A percentile compares a stretch with the other conserved stretches of the same genome.
phyloP scores from a whole-genome alignment of 2,329 filamentous ascomycete species.

The Aspergillus glaucus region DNA sequence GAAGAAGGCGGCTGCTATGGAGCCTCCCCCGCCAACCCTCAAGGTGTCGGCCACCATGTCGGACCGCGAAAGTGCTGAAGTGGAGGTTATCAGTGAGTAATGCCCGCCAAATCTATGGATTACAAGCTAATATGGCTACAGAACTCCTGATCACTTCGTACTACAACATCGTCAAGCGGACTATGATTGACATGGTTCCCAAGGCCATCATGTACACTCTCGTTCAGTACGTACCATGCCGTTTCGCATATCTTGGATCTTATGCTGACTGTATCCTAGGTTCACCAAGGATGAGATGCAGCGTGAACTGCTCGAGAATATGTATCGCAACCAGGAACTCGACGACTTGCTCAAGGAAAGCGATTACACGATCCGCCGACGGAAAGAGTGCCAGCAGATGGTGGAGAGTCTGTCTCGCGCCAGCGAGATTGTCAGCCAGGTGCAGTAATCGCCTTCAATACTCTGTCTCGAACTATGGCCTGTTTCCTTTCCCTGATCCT shows the following conservation, averaged over 20 bases:
- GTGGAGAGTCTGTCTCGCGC: slow-evolving; percentile 86
- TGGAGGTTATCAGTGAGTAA: slow-evolving; percentile 90
- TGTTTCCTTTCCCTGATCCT: not conserved
- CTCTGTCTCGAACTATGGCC: not conserved
- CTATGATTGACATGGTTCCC: slow-evolving; percentile 99
- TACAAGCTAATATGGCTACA: slow-evolving; percentile 32
- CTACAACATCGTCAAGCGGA: slow-evolving; percentile 95
- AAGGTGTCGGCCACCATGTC: slow-evolving; percentile 92
- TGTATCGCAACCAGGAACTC: slow-evolving; percentile 86
- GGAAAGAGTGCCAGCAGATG: slow-evolving; percentile 99
- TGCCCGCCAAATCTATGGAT: slow-evolving; percentile 3
- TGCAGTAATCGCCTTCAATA: slow-evolving; percentile 42
- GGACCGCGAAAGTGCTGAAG: slow-evolving; percentile 90
- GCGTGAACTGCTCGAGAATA: slow-evolving; percentile 88
- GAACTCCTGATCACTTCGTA: slow-evolving; percentile 94
- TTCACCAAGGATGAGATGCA: slow-evolving; percentile 99
- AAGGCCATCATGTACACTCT: slow-evolving; percentile 98
- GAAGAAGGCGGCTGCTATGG: slow-evolving; percentile 99
- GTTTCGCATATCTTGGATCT: no score
- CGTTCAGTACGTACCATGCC: slow-evolving; percentile 65
- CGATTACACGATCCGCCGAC: slow-evolving; percentile 87
- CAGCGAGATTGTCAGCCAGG: slow-evolving; percentile 88
- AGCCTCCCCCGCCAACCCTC: slow-evolving; percentile 81
- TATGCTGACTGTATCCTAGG: slow-evolving; percentile 41
- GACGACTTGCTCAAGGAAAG: slow-evolving; percentile 96